These are phyloP conservation scores for Avena atlantica DNA, from an alignment of 176 grass and related monocot genomes.

Conservation along the genomic window DNA sequence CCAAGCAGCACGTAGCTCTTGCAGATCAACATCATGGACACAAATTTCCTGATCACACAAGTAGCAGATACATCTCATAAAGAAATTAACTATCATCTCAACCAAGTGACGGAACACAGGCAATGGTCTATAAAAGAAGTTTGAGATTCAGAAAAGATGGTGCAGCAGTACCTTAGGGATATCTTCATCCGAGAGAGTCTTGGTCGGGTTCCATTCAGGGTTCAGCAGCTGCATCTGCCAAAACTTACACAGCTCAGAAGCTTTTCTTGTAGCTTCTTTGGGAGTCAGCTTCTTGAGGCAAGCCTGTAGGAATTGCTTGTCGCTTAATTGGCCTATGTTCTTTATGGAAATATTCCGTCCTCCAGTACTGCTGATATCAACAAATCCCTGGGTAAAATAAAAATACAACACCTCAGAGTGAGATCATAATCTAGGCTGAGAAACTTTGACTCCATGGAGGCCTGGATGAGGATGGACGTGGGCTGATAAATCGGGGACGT, in stretches of 20 bases:
- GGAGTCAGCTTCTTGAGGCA: slow-evolving; percentile 28
- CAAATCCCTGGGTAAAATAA: slow-evolving; percentile 14
- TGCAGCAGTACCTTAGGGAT: neutral
- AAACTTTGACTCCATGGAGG: too few species aligned
- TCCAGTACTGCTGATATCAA: neutral
- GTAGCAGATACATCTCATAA: neutral
- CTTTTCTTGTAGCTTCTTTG: neutral
- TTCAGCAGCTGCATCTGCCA: slow-evolving; percentile 44
- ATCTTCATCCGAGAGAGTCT: neutral
- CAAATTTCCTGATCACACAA: slow-evolving; percentile 20
- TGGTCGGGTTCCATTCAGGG: slow-evolving; percentile 40
- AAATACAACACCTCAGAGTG: neutral
- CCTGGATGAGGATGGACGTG: too few species aligned
- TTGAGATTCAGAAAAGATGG: neutral
- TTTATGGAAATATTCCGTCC: slow-evolving; percentile 37
- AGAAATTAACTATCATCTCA: neutral
- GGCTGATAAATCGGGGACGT: too few species aligned
- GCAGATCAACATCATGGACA: neutral
- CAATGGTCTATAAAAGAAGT: neutral
- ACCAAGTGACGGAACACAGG: neutral
- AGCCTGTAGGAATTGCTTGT: slow-evolving; percentile 26
- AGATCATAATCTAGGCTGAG: neutral
- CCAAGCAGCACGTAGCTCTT: slow-evolving; percentile 14
- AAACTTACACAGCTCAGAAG: slow-evolving; percentile 4
- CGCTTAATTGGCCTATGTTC: slow-evolving; percentile 36